phyloP scores from a whole-genome alignment of 2,329 filamentous ascomycete species.

The Epichloe bromicola region DNA sequence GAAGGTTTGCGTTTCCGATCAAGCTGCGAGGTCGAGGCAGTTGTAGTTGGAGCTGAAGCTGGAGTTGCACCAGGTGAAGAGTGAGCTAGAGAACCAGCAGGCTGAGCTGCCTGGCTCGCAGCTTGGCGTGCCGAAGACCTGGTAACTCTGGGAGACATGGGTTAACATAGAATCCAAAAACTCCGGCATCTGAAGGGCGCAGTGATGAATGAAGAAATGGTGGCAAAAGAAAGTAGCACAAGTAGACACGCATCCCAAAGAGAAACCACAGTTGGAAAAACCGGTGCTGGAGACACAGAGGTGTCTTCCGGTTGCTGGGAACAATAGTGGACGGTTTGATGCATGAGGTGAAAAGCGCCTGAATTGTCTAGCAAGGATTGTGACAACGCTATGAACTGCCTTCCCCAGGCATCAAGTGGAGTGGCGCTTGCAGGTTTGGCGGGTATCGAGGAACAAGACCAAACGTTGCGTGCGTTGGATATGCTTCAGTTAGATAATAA shows the following conservation, averaged over 20 bases:
- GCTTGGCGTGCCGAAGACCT: constrained; percentile 88
- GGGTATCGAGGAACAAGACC: not conserved
- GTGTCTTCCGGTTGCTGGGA: not conserved
- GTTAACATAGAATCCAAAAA: constrained; percentile 26
- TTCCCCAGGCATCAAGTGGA: constrained; percentile 1
- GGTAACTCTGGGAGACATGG: constrained; percentile 96
- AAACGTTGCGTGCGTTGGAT: not conserved
- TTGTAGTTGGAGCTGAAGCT: constrained; percentile 5
- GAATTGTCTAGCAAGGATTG: not conserved
- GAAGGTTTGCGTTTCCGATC: constrained; percentile 67
- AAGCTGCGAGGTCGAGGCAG: constrained; percentile 28
- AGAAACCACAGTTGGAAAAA: not conserved
- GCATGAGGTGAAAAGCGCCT: constrained; percentile 1
- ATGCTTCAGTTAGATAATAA: not conserved
- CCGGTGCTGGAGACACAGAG: not conserved
- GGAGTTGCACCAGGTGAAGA: constrained; percentile 16
- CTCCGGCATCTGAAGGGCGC: constrained; percentile 12
- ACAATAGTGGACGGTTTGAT: constrained; percentile 6
- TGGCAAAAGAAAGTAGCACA: not conserved
- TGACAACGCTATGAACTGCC: not conserved
- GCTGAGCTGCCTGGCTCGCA: constrained; percentile 45
- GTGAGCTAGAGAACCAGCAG: constrained; percentile 27
- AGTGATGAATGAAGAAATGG: constrained; percentile 16
- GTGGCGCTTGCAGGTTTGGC: not conserved
- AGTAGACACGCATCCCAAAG: not conserved